Percentiles rank a stretch among this genome's conserved stretches.
phyloP scores from a whole-genome alignment of 1,139 yeast genomes.

The Geotrichum reessii region DNA sequence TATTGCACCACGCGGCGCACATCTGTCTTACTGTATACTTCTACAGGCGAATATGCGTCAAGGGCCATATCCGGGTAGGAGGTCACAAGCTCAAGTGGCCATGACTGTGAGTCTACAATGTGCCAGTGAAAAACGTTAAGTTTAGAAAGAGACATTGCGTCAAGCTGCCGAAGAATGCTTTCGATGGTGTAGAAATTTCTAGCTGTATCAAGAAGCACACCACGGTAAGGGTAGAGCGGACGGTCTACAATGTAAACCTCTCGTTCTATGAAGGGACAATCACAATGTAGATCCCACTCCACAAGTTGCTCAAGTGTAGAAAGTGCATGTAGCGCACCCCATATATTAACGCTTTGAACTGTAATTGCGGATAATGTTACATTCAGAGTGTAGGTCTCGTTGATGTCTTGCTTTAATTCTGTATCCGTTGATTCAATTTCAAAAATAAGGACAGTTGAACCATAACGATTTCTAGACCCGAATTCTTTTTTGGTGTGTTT shows the following conservation, averaged over 20 bases:
- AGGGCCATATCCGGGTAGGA: conserved; percentile 41
- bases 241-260: conserved; percentile 39
- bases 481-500: not conserved
- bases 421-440: conserved; percentile 21
- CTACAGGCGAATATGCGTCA: conserved; percentile 43
- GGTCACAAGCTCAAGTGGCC: conserved; percentile 41
- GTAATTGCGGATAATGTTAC: conserved; percentile 24
- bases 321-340: conserved; percentile 47
- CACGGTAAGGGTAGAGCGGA: conserved; percentile 45
- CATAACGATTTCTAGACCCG: conserved; percentile 1
- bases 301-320: conserved; percentile 45
- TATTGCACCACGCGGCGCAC: conserved; percentile 37
- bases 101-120: conserved; percentile 43
- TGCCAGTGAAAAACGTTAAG: conserved; percentile 48
- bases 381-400: conserved; percentile 40
- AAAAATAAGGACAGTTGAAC: not conserved
- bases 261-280: conserved; percentile 32
- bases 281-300: conserved; percentile 7
- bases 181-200: conserved; percentile 40
- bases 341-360: conserved; percentile 38
- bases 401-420: conserved; percentile 41
- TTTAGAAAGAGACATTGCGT: conserved; percentile 42
- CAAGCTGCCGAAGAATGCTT: conserved; percentile 40
- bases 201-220: conserved; percentile 44
- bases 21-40: conserved; percentile 38